Percentiles rank a stretch among this genome's conserved stretches.
Evolutionary conservation across 345 rosid species (phyloP).

Genomic region (Pelargonium nanum): DNA sequence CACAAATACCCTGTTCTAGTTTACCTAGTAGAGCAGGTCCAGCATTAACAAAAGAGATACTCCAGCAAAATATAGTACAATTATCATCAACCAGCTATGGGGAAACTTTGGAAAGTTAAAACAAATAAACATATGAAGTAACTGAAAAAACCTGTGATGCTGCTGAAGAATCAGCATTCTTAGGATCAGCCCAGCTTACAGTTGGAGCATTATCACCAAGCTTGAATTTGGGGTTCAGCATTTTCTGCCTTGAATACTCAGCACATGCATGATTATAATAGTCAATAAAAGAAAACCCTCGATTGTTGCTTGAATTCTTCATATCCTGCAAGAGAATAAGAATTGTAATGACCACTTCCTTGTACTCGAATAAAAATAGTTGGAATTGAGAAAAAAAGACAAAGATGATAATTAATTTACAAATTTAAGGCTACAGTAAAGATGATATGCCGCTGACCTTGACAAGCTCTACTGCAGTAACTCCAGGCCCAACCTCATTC

Average conservation of each 20-base stretch:
- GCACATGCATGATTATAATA: conserved; percentile 90
- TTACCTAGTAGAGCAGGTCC: no score
- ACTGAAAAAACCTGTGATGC: conserved; percentile 51
- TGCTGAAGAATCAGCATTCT: conserved; percentile 61
- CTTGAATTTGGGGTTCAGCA: conserved; percentile 67
- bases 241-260: conserved; percentile 78
- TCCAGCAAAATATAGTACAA: no score
- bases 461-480: conserved; percentile 53
- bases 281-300: conserved; percentile 85
- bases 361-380: no score
- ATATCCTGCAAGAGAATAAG: conserved; percentile 43
- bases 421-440: neutral
- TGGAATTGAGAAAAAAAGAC: neutral
- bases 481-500: conserved; percentile 64
- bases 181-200: conserved; percentile 94
- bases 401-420: no score
- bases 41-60: no score
- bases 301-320: conserved; percentile 53
- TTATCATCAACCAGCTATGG: neutral
- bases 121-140: neutral
- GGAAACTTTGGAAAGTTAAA: neutral
- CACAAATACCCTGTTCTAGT: neutral
- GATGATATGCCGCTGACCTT: conserved; percentile 44
- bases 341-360: neutral
- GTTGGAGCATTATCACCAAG: conserved; percentile 82